Evolutionary conservation across 2,329 filamentous ascomycete genomes (phyloP), one percentile per base, ranked within the genome.

Genomic region (Venturia aucupariae): DNA sequence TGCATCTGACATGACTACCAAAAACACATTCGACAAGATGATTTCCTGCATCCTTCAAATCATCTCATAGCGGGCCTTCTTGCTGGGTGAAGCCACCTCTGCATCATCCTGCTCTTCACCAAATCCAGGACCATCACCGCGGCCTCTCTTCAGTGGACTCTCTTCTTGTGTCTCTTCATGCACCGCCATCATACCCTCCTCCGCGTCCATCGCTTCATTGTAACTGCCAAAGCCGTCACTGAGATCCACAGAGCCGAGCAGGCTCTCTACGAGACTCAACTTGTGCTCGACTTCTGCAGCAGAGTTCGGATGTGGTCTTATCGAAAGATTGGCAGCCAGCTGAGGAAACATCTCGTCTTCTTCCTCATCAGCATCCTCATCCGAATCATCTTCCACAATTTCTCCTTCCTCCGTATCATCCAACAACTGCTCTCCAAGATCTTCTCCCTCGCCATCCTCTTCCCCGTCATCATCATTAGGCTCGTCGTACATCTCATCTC

Each of bases 341-440:
- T 57, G 15, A 19, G 27, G 17, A 35, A 57, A 19, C 8, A 4
- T 57, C 35, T 13, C 15, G 4, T 32, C 30, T 2, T 35, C 30
- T 35, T 17, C 27, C 10, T n/a, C 19, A 3, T 30, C 27, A 24
- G 17, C 35, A 15, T 35, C 51, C 27, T 10, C 5, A n/a, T 35
- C 6, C 17, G 15, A 2, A n/a, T n/a, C 51, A 35, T 57, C 19
- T 27, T 22, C 51, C 5, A 32, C 15, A 5, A 57, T 10, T 8
- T 57, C 51, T n/a, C 51, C 51, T 22, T 57, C 51, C 51, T 57
- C 51, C 19, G 51, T n/a, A 19, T 57, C 51, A 57, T 57, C 51
- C 30, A 57, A 22, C 8, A 32, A 10, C 19, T 57, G 27, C 27
- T 35, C 51, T 35, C 30, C 51, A 4, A 35, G 19, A 13, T 35